Evolutionary conservation across 2,329 filamentous ascomycete species (phyloP).

Genomic region (Sporothrix luriei): DNA sequence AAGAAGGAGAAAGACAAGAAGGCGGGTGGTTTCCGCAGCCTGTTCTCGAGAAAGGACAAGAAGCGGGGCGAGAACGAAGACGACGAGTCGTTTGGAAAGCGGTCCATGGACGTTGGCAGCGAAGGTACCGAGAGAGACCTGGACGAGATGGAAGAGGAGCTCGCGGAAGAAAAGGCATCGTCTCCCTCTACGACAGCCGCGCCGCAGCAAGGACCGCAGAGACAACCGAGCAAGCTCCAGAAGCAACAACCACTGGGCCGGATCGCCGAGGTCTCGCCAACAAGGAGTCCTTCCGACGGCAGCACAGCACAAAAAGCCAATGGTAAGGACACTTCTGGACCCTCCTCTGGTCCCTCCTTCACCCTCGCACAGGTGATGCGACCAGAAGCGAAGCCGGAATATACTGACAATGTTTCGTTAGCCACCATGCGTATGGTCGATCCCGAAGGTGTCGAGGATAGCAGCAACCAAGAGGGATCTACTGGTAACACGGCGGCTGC

Average conservation of each 20-base stretch:
- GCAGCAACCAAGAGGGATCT: constrained; percentile 39
- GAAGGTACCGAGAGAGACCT: constrained; percentile 48
- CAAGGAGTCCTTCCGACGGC: constrained; percentile 45
- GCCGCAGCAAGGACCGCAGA: constrained; percentile 48
- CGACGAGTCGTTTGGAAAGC: constrained; percentile 63
- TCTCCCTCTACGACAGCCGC: constrained; percentile 70
- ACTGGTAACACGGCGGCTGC: constrained; percentile 45
- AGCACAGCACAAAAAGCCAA: constrained; percentile 3
- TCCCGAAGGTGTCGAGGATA: constrained; percentile 49
- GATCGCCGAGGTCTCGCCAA: constrained; percentile 44
- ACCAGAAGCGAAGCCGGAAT: background rate
- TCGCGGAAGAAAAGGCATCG: constrained; percentile 55
- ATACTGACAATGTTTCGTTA: background rate
- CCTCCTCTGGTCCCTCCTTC: background rate
- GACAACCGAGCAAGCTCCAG: constrained; percentile 68
- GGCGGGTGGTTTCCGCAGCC: constrained; percentile 58
- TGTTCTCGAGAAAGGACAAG: constrained; percentile 66
- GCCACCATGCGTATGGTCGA: constrained; percentile 63
- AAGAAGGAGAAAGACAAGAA: constrained; percentile 71
- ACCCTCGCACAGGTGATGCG: background rate
- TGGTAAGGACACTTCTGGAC: background rate
- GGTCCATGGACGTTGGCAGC: constrained; percentile 58
- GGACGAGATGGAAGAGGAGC: constrained; percentile 50
- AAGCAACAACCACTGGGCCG: constrained; percentile 60
- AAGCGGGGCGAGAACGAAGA: constrained; percentile 60